A percentile compares a stretch with the other conserved stretches of the same genome.
phyloP scores from a whole-genome alignment of 2,329 filamentous ascomycete species.

The Colletotrichum sublineola region DNA sequence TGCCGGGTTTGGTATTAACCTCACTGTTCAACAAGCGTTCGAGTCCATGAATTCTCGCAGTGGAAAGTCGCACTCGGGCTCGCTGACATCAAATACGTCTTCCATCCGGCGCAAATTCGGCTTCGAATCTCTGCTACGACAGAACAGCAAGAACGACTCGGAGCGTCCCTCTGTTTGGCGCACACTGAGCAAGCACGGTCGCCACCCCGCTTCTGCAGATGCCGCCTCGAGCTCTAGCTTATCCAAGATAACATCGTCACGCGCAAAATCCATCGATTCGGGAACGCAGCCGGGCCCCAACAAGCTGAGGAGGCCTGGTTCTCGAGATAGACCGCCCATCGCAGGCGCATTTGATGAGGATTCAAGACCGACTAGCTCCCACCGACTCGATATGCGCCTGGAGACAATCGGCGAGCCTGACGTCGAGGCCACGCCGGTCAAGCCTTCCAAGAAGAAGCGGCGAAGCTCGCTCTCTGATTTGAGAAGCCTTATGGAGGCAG shows the following conservation, averaged over 20 bases:
- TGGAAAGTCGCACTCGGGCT: constrained; percentile 76
- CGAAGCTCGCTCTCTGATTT: constrained; percentile 94
- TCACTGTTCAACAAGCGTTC: constrained; percentile 57
- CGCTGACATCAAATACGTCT: constrained; percentile 86
- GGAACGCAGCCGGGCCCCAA: constrained; percentile 65
- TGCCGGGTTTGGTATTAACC: constrained; percentile 48
- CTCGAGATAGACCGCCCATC: constrained; percentile 72
- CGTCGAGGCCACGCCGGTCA: constrained; percentile 49
- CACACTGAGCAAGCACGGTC: constrained; percentile 85
- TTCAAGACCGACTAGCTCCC: constrained; percentile 69
- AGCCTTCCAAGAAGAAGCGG: constrained; percentile 79
- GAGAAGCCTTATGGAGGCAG: constrained; percentile 74
- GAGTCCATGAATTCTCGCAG: constrained; percentile 73
- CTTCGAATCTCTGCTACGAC: constrained; percentile 79
- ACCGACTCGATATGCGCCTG: constrained; percentile 67
- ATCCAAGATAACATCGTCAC: constrained; percentile 73
- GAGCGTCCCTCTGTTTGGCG: constrained; percentile 86
- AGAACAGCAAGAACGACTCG: constrained; percentile 80
- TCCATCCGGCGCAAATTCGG: constrained; percentile 89
- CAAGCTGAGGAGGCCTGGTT: constrained; percentile 65
- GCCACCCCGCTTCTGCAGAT: constrained; percentile 71
- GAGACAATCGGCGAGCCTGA: constrained; percentile 73
- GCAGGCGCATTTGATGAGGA: constrained; percentile 73
- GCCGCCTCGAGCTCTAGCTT: constrained; percentile 70
- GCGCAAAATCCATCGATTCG: constrained; percentile 84